These are phyloP conservation scores for Phytophthora hibernalis DNA, from an alignment of 352 stramenopile genomes.

Conservation along the genomic window DNA sequence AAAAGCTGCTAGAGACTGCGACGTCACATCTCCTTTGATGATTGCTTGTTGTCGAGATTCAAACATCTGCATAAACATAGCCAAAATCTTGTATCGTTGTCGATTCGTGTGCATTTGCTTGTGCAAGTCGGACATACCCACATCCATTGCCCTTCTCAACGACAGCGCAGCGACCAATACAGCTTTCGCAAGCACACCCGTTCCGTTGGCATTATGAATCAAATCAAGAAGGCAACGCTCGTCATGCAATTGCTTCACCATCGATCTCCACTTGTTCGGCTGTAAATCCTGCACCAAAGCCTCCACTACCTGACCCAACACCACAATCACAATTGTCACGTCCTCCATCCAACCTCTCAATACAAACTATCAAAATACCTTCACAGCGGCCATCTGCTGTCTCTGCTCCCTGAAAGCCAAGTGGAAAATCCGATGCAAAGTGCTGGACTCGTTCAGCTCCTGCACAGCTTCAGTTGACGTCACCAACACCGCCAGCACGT, in stretches of 20 bases:
- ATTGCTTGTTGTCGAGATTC: slow-evolving; percentile 24
- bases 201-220: slow-evolving; percentile 24
- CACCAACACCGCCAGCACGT: slow-evolving; percentile 40
- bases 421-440: slow-evolving; percentile 61
- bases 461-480: slow-evolving; percentile 51
- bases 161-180: slow-evolving; percentile 27
- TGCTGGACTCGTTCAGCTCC: slow-evolving; percentile 55
- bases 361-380: slow-evolving; percentile 14
- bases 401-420: slow-evolving; percentile 38
- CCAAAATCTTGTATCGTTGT: slow-evolving; percentile 34
- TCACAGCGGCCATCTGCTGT: slow-evolving; percentile 23
- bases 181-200: slow-evolving; percentile 26
- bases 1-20: slow-evolving; percentile 1
- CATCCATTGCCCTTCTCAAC: slow-evolving; percentile 20
- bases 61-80: slow-evolving; percentile 24
- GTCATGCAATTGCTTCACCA: slow-evolving; percentile 39
- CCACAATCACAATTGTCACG: slow-evolving; percentile 4
- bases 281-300: slow-evolving; percentile 30
- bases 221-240: slow-evolving; percentile 37
- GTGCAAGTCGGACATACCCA: slow-evolving; percentile 33
- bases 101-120: slow-evolving; percentile 32
- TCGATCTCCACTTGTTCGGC: slow-evolving; percentile 27
- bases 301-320: slow-evolving; percentile 37
- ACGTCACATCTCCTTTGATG: neutral
- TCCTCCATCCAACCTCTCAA: neutral